Evolutionary conservation across 192 early-diverging fungal genomes (phyloP), one percentile per base, ranked within the genome.

Genomic region (Podila clonocystis): DNA sequence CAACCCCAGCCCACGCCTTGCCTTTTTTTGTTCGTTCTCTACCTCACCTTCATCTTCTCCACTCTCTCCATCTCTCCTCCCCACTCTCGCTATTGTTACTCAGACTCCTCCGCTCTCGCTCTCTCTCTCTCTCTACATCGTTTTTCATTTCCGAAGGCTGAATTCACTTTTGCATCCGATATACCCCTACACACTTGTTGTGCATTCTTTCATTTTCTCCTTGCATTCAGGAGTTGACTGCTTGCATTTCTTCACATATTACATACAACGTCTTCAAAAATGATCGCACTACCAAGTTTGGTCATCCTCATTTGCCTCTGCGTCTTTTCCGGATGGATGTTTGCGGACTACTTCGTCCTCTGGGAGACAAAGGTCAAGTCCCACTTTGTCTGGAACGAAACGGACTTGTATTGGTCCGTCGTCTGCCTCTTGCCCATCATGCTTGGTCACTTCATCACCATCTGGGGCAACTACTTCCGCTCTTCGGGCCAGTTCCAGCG

Each of bases 401-500:
- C 72, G 13, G 77, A 80, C 31, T 29, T 80, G 12, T 80, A 73
- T 49, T 80, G 70, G 77, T 69, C 77, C 26, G n/a, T 73, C 0
- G 66, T 73, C 34, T 80, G 77, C 24, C 58, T 80, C 20, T n/a
- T 73, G 4, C 77, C 77, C 4, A 72, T 80, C 17, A 50, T 80
- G 13, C 62, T 80, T 8, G 77, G 77, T 15, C 77, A 80, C 55
- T 80, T 80, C 31, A 29, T 80, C 57, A 80, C 77, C 49, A 66
- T 80, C 66, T 80, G 77, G 77, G 77, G 77, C 22, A 80, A 80
- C 67, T 80, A 80, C 58, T 80, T 80, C 48, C 77, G 77, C 7
- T 65, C 77, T 13, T 26, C 59, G 0, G 22, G 65, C 17, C 65
- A 64, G 30, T 80, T 80, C 58, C 65, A 80, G 33, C 63, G 65